A percentile compares a stretch with the other conserved stretches of the same genome.
These are phyloP conservation scores for Isatis tinctoria DNA, from an alignment of 345 rosid genomes.

Conservation along the genomic window DNA sequence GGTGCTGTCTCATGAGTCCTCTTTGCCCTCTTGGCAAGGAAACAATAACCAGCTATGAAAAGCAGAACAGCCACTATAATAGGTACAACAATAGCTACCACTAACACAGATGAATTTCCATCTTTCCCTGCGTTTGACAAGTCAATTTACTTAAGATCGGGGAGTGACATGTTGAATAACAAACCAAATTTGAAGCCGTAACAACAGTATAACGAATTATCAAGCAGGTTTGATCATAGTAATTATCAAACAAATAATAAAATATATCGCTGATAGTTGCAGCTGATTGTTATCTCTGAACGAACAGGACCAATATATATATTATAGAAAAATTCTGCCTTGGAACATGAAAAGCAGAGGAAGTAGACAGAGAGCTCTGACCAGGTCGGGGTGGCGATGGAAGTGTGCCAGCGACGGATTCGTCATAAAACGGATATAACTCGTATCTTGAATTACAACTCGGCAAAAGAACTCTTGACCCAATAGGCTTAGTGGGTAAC, in stretches of 20 bases:
- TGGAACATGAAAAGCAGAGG: no score
- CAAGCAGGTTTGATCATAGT: no score
- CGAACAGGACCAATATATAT: no score
- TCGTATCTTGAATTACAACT: background rate
- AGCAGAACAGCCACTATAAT: constrained; percentile 19
- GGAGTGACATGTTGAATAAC: no score
- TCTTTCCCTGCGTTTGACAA: constrained; percentile 27
- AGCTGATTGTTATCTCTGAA: no score
- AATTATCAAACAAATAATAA: no score
- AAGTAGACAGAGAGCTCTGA: no score
- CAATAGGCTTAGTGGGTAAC: background rate
- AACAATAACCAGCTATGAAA: constrained; percentile 29
- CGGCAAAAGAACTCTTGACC: background rate
- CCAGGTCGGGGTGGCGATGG: background rate
- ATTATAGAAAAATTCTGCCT: no score
- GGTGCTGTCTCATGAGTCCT: background rate
- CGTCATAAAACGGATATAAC: background rate
- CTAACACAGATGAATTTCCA: constrained; percentile 9
- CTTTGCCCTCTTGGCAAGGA: background rate
- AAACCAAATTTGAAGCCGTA: no score
- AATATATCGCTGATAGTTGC: no score
- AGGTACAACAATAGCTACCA: constrained; percentile 37
- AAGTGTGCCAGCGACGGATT: background rate
- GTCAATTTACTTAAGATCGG: no score
- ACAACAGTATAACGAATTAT: no score